Conservation (phyloP, 2,329 filamentous ascomycete genomes). For the Colletotrichum sp. region DNA sequence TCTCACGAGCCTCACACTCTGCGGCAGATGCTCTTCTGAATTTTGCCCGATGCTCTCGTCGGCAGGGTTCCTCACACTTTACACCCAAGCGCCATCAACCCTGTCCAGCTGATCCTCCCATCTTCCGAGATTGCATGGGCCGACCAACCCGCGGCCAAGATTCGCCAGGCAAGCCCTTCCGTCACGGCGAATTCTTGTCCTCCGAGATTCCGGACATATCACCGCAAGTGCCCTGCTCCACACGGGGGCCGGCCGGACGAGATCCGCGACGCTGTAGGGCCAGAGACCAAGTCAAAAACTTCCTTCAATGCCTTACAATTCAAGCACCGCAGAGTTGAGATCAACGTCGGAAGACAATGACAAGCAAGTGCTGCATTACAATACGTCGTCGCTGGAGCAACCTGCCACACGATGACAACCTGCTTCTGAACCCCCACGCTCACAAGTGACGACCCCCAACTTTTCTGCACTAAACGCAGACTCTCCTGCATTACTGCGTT, state of each 20-base stretch:
- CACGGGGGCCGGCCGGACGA: not conserved
- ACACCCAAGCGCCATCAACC: not conserved
- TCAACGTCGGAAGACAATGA: not conserved
- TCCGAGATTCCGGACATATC: not conserved
- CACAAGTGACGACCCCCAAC: not conserved
- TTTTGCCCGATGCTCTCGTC: not conserved
- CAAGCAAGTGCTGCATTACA: not conserved
- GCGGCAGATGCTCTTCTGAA: rapidly evolving
- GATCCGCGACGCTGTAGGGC: not conserved
- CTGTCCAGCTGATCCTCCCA: constrained; percentile 2
- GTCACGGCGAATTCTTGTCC: not conserved
- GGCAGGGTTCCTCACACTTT: not conserved
- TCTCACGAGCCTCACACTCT: not conserved
- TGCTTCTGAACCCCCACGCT: not conserved
- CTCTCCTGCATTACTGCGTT: not conserved
- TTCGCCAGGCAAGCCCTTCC: not conserved
- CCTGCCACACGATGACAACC: not conserved
- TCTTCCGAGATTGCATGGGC: not conserved
- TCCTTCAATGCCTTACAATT: not conserved
- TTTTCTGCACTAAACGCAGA: not conserved
- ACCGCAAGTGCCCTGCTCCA: not conserved
- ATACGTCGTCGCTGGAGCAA: not conserved
- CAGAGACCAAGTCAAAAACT: not conserved
- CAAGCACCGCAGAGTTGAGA: not conserved
- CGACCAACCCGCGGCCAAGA: not conserved